These are phyloP conservation scores for Senecio squalidus DNA, from an alignment of 140 eudicot genomes.

Conservation along the genomic window DNA sequence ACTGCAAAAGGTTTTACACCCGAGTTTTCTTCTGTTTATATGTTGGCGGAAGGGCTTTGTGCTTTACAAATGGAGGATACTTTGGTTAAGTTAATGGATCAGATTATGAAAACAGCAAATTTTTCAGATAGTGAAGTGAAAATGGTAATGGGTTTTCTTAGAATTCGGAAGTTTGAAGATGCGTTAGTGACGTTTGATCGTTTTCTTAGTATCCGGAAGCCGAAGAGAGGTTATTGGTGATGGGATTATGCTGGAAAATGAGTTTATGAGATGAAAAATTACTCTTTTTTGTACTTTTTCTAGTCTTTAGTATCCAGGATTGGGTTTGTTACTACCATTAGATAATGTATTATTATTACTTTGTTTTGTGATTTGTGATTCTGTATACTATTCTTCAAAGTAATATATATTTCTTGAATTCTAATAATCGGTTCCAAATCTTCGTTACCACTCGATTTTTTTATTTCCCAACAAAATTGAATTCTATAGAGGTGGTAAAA, in stretches of 20 bases:
- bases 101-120: slow-evolving; percentile 55
- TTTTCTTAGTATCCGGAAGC: slow-evolving; percentile 48
- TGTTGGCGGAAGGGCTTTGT: slow-evolving; percentile 94
- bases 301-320: not conserved
- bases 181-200: slow-evolving; percentile 74
- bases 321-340: not conserved
- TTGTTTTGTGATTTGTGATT: slow-evolving; percentile 1
- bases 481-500: too few species aligned
- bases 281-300: slow-evolving; percentile 8
- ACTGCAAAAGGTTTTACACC: slow-evolving; percentile 61
- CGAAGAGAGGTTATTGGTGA: slow-evolving; percentile 60
- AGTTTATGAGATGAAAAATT: slow-evolving; percentile 1
- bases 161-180: slow-evolving; percentile 73
- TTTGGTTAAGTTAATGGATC: slow-evolving; percentile 54
- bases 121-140: slow-evolving; percentile 55
- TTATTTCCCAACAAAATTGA: too few species aligned
- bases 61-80: slow-evolving; percentile 79
- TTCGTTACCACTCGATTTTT: not conserved
- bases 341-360: slow-evolving; percentile 7
- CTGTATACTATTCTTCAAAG: not conserved
- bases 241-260: slow-evolving; percentile 12
- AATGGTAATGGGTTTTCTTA: slow-evolving; percentile 76
- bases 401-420: not conserved
- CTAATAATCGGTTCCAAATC: not conserved
- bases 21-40: slow-evolving; percentile 55